A percentile compares a stretch with the other conserved stretches of the same genome.
These are phyloP conservation scores for Solanum megistacrolobum DNA, from an alignment of 257 asterid species.

Conservation along the genomic window DNA sequence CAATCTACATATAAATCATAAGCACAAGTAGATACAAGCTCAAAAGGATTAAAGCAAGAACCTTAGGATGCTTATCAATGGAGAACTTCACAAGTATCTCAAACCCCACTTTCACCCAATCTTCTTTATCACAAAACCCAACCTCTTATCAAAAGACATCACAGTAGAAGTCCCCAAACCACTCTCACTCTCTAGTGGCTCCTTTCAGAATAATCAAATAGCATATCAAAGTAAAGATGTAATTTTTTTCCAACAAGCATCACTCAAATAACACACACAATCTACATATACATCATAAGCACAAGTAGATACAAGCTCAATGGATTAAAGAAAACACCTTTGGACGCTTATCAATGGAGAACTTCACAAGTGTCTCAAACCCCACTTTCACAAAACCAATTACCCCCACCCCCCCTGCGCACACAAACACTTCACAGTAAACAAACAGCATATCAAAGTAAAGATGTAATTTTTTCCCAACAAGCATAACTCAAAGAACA, in stretches of 20 bases:
- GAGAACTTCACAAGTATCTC: conserved; percentile 53
- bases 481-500: not conserved
- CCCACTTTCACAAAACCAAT: not conserved
- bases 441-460: not conserved
- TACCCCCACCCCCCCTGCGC: not conserved
- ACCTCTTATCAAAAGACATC: conserved; percentile 65
- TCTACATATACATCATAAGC: not conserved
- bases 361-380: not conserved
- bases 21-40: not conserved
- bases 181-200: conserved; percentile 17
- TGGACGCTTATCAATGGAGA: conserved; percentile 57
- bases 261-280: not conserved
- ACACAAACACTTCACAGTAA: not conserved
- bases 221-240: not conserved
- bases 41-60: not conserved
- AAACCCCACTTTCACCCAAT: conserved; percentile 61
- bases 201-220: conserved; percentile 14
- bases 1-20: not conserved
- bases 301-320: not conserved
- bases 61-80: conserved; percentile 81
- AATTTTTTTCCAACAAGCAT: not conserved
- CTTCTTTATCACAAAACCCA: conserved; percentile 53
- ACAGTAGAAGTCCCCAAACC: conserved; percentile 58
- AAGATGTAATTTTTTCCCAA: not conserved
- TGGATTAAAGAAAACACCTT: conserved; percentile 37